Evolutionary conservation across 352 stramenopile genomes (phyloP).

Genomic region (Halophytophthora batemanensis): DNA sequence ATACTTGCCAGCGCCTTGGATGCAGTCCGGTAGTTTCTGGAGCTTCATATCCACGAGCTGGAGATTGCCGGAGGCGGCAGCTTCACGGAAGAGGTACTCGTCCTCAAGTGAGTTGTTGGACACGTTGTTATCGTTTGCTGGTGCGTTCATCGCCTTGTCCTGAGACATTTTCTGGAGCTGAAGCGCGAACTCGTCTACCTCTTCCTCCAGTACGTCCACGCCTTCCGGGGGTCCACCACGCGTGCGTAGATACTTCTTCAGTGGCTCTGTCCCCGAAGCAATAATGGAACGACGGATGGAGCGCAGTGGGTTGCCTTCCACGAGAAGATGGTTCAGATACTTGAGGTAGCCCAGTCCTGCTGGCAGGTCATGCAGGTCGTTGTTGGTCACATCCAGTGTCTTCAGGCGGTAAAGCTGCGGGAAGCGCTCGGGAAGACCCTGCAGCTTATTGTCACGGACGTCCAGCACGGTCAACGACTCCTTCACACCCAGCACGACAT

Average conservation of each 20-base stretch:
- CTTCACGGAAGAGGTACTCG: conserved; percentile 70
- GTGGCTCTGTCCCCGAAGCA: conserved; percentile 51
- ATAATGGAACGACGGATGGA: conserved; percentile 72
- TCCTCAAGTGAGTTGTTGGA: conserved; percentile 20
- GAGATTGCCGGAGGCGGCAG: conserved; percentile 46
- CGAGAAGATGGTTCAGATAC: conserved; percentile 66
- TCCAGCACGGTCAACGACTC: conserved; percentile 73
- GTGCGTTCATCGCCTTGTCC: conserved; percentile 26
- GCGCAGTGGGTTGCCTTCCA: conserved; percentile 75
- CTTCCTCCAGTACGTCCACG: conserved; percentile 62
- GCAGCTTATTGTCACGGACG: conserved; percentile 78
- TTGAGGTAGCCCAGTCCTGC: conserved; percentile 72
- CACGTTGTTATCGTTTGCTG: not conserved
- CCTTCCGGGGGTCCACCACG: conserved; percentile 56
- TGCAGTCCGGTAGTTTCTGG: conserved; percentile 32
- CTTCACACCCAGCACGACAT: conserved; percentile 46
- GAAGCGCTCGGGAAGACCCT: conserved; percentile 48
- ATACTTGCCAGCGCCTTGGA: conserved; percentile 44
- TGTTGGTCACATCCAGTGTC: conserved; percentile 83
- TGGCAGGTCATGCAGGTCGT: conserved; percentile 71
- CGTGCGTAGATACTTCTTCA: conserved; percentile 85
- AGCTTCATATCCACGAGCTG: conserved; percentile 61
- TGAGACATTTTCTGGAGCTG: conserved; percentile 40
- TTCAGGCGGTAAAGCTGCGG: conserved; percentile 69
- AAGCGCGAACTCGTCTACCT: conserved; percentile 66